Evolutionary conservation across 805 yeast genomes (phyloP).

Genomic region (Tetrapisispora fleetii): DNA sequence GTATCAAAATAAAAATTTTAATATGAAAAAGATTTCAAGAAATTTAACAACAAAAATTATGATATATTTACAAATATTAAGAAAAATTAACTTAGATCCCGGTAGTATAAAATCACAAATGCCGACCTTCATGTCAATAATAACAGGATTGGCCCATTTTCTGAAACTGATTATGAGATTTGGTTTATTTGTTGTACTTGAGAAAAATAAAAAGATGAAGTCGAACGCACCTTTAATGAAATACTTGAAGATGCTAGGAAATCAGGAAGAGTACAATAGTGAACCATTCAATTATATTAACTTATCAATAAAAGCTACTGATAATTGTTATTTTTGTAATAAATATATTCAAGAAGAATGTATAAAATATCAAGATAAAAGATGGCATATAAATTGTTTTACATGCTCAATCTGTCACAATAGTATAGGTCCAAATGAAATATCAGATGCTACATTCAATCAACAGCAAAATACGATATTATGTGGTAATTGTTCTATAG

Average conservation of each 20-base stretch:
- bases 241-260: slow-evolving; percentile 46
- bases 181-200: slow-evolving; percentile 71
- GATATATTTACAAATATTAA: slow-evolving; percentile 73
- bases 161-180: slow-evolving; percentile 73
- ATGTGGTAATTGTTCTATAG: slow-evolving; percentile 55
- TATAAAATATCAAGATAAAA: slow-evolving; percentile 42
- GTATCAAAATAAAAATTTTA: not conserved
- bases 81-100: slow-evolving; percentile 42
- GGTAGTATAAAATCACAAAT: slow-evolving; percentile 27
- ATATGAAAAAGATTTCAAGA: slow-evolving; percentile 47
- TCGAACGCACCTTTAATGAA: slow-evolving; percentile 53
- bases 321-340: slow-evolving; percentile 61
- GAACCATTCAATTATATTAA: slow-evolving; percentile 34
- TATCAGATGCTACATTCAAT: slow-evolving; percentile 41
- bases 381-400: slow-evolving; percentile 83
- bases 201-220: slow-evolving; percentile 46
- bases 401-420: slow-evolving; percentile 51
- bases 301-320: slow-evolving; percentile 56
- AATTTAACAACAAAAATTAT: slow-evolving; percentile 82
- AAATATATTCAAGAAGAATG: slow-evolving; percentile 83
- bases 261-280: slow-evolving; percentile 32
- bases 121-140: slow-evolving; percentile 65
- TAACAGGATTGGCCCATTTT: slow-evolving; percentile 88
- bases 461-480: slow-evolving; percentile 30
- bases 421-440: slow-evolving; percentile 29